These are phyloP conservation scores for Kingdonia uniflora DNA, from an alignment of 164 flowering plant genomes.

Conservation along the genomic window DNA sequence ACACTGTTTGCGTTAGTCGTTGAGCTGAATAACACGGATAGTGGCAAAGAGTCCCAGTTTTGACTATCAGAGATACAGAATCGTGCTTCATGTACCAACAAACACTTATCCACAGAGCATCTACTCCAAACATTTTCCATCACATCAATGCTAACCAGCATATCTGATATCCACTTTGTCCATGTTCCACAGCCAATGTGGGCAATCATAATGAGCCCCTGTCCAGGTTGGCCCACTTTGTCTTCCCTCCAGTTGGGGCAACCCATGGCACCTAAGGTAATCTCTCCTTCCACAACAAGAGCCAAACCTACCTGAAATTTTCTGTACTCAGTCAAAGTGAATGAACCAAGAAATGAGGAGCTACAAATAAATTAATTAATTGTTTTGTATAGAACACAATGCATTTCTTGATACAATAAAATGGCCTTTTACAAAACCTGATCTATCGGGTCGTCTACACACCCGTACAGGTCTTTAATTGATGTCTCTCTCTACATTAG, in stretches of 20 bases:
- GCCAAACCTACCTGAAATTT: conserved; percentile 82
- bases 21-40: conserved; percentile 35
- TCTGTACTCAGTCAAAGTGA: background rate
- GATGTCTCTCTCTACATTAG: too few species aligned
- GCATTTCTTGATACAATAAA: too few species aligned
- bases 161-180: conserved; percentile 34
- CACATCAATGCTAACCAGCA: conserved; percentile 5
- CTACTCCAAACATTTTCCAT: conserved; percentile 38
- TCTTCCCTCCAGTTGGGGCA: conserved; percentile 70
- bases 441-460: too few species aligned
- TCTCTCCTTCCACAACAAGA: conserved; percentile 73
- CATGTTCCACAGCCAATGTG: conserved; percentile 91
- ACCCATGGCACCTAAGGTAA: conserved; percentile 83
- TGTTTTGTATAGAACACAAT: background rate
- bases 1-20: conserved; percentile 26
- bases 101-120: conserved; percentile 48
- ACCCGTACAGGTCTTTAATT: too few species aligned
- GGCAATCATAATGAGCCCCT: conserved; percentile 65
- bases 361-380: background rate
- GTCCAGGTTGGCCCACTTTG: conserved; percentile 10
- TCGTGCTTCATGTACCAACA: conserved; percentile 36
- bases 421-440: too few species aligned
- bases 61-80: conserved; percentile 82
- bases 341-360: conserved; percentile 5
- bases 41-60: conserved; percentile 75